Evolutionary conservation across 441 rosid genomes (phyloP).

Genomic region (Breynia disticha): DNA sequence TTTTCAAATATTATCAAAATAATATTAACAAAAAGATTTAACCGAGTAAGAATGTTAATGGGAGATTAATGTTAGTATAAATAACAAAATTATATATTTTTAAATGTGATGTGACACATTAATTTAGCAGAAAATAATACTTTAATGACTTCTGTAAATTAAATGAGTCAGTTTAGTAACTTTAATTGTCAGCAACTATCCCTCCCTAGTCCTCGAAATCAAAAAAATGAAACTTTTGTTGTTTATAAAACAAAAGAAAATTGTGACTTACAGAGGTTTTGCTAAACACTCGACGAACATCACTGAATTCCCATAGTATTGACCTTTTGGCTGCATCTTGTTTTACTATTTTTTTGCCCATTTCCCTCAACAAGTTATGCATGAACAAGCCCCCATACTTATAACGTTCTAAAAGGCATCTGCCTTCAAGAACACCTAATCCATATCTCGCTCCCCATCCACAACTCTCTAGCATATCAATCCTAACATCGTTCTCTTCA

Average conservation of each 20-base stretch:
- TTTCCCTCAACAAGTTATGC: constrained; percentile 16
- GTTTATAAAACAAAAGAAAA: neutral
- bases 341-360: constrained; percentile 21
- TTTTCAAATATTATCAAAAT: no score
- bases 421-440: neutral
- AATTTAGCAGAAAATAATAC: no score
- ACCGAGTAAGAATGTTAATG: no score
- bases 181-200: no score
- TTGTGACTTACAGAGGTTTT: constrained; percentile 5
- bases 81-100: no score
- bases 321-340: constrained; percentile 11
- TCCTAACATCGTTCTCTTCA: neutral
- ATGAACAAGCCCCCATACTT: neutral
- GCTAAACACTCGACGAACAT: constrained; percentile 6
- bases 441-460: neutral
- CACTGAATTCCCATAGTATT: constrained; percentile 12
- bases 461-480: neutral
- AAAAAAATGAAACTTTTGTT: no score
- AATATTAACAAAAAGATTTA: no score
- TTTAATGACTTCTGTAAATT: no score
- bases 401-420: neutral
- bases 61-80: no score
- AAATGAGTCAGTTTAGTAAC: no score
- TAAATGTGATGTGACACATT: no score
- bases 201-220: no score